phyloP scores from a whole-genome alignment of 371 early-diverging fungal genomes.

The Mucor lusitanicus region DNA sequence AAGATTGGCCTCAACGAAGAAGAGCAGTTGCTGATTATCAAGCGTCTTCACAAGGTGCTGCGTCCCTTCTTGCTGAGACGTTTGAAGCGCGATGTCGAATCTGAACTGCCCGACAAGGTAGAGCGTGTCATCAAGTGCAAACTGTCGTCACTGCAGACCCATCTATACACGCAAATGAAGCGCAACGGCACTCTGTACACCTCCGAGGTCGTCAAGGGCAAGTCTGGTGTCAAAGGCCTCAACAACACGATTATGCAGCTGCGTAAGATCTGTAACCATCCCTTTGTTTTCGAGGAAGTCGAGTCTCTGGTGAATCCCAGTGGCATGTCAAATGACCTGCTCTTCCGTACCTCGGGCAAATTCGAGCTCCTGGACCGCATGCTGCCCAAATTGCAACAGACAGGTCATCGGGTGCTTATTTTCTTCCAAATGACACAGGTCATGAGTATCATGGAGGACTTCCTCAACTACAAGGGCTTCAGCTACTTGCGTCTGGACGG shows the following conservation, averaged over 20 bases:
- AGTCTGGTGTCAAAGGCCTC: constrained; percentile 76
- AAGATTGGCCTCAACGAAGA: constrained; percentile 94
- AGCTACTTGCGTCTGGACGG: constrained; percentile 96
- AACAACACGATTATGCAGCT: constrained; percentile 99
- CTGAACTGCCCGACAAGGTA: constrained; percentile 98
- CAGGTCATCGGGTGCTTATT: constrained; percentile 95
- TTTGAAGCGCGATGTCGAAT: constrained; percentile 99
- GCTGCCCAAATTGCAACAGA: constrained; percentile 84
- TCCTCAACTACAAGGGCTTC: constrained; percentile 76
- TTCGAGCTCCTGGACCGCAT: constrained; percentile 98
- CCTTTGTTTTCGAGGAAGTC: constrained; percentile 96
- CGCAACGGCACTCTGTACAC: constrained; percentile 71
- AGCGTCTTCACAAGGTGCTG: constrained; percentile 94
- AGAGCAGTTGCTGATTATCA: constrained; percentile 95
- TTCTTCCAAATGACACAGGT: constrained; percentile 99
- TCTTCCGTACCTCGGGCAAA: constrained; percentile 94
- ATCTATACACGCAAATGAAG: constrained; percentile 79
- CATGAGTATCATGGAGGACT: constrained; percentile 98
- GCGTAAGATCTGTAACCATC: constrained; percentile 99
- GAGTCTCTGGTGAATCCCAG: constrained; percentile 79
- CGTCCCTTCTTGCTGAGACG: constrained; percentile 97
- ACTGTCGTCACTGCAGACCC: constrained; percentile 84
- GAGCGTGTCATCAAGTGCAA: constrained; percentile 96
- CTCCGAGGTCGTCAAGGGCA: constrained; percentile 49
- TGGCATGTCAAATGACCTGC: constrained; percentile 52